Evolutionary conservation across 768 basidiomycete species (phyloP), one percentile per base, ranked within the genome.

Genomic region (Boletus speciosus): DNA sequence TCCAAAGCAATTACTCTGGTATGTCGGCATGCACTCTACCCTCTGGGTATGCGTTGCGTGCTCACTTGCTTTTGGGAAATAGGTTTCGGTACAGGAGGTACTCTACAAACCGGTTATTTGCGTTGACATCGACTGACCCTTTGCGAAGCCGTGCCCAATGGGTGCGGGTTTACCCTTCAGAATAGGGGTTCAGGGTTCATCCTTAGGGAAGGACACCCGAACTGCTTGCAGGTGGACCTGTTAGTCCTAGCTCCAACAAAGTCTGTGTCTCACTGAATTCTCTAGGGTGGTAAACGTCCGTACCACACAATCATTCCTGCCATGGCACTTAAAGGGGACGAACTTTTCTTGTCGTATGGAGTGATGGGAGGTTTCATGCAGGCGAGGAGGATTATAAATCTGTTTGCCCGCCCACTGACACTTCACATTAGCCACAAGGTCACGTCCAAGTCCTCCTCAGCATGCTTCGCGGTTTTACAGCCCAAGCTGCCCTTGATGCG

Each of bases 231-330:
- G 74, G 93, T 89, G 49, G 55, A 64, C 51, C 14, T 42, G 10
- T 12, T 19, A 15, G 11, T 29, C 15, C 19, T 35, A 12, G 53
- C 19, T 34, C 5, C 29, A 49, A 29, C 38, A 19, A 38, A 38
- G 3, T 23, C n/a, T 47, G 23, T 15, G 25, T 42, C 29, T 61
- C 40, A 55, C 38, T 31, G 31, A 31, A 49, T 19, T n/a, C 11
- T 27, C 23, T 48, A 87, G 85, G 85, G 86, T 16, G 84, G 88
- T 5, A 98, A 98, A 73, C 81, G 94, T 9, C 83, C 86, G 1
- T 88, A 96, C 69, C 94, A 97, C 65, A 98, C 94, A 3, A 97
- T 97, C 61, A 96, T 96, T 57, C 95, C 95, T 12, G 90, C 91
- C 3, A 77, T 96, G 71, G 94, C 83, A 1, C 85, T 86, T 3